Evolutionary conservation across 306 rosid genomes (phyloP).

Genomic region (Trifolium subterraneum): DNA sequence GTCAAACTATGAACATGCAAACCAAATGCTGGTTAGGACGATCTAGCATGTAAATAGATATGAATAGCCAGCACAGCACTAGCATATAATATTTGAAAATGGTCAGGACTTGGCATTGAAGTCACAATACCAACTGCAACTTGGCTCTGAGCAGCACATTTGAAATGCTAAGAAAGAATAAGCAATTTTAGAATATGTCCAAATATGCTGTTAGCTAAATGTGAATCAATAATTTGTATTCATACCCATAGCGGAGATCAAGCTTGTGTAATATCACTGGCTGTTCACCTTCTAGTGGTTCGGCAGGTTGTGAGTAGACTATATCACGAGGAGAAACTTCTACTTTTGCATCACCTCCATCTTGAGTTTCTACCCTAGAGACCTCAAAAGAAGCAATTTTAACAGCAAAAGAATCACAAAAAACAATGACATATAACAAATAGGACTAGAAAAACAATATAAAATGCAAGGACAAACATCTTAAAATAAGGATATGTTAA

Average conservation of each 20-base stretch:
- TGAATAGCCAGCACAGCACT: slow-evolving; percentile 16
- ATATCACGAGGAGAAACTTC: slow-evolving; percentile 97
- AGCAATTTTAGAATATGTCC: slow-evolving; percentile 13
- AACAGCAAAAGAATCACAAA: slow-evolving; percentile 27
- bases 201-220: slow-evolving; percentile 19
- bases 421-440: slow-evolving; percentile 21
- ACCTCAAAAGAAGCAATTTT: slow-evolving; percentile 45
- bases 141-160: slow-evolving; percentile 5
- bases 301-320: slow-evolving; percentile 81
- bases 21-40: slow-evolving; percentile 15
- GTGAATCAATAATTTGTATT: slow-evolving; percentile 34
- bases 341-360: slow-evolving; percentile 94
- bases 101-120: slow-evolving; percentile 21
- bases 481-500: slow-evolving; percentile 9
- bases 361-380: slow-evolving; percentile 95
- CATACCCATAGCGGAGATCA: slow-evolving; percentile 97
- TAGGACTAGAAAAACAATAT: slow-evolving; percentile 28
- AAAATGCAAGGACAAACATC: slow-evolving; percentile 31
- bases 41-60: slow-evolving; percentile 27
- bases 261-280: slow-evolving; percentile 81
- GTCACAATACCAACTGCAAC: slow-evolving; percentile 11
- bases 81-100: slow-evolving; percentile 19
- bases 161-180: slow-evolving; percentile 15
- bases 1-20: slow-evolving; percentile 24
- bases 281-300: slow-evolving; percentile 69